phyloP scores from a whole-genome alignment of 2,329 filamentous ascomycete species.

The Emericellopsis atlantica region DNA sequence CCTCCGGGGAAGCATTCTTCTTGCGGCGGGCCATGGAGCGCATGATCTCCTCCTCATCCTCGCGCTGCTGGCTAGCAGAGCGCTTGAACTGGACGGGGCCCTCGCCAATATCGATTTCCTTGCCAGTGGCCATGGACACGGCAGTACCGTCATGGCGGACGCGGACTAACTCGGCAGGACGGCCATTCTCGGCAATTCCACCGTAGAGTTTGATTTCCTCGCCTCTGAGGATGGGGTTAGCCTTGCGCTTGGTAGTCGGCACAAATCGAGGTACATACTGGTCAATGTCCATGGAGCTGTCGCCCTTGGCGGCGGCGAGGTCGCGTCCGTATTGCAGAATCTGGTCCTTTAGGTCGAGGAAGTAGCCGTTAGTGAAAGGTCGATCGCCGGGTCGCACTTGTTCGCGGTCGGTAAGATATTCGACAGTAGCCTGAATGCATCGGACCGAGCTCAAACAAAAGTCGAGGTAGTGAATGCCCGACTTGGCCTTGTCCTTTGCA shows the following conservation, averaged over 20 bases:
- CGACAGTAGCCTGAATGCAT: slow-evolving; percentile 81
- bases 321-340: slow-evolving; percentile 81
- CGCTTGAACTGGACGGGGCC: slow-evolving; percentile 46
- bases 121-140: slow-evolving; percentile 63
- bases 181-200: slow-evolving; percentile 70
- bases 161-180: slow-evolving; percentile 72
- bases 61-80: slow-evolving; percentile 54
- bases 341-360: slow-evolving; percentile 91
- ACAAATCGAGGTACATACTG: slow-evolving; percentile 32
- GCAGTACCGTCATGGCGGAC: slow-evolving; percentile 69
- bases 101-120: slow-evolving; percentile 44
- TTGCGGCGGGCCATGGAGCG: slow-evolving; percentile 93
- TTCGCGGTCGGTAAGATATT: slow-evolving; percentile 75
- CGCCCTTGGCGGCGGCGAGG: slow-evolving; percentile 62
- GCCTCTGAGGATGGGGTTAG: slow-evolving; percentile 11
- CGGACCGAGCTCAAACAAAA: slow-evolving; percentile 87
- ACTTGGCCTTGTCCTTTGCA: slow-evolving; percentile 67
- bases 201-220: slow-evolving; percentile 73
- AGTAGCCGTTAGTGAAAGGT: slow-evolving; percentile 92
- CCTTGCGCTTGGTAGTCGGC: slow-evolving; percentile 8
- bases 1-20: slow-evolving; percentile 80
- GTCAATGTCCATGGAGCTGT: slow-evolving; percentile 46
- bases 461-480: slow-evolving; percentile 59
- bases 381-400: slow-evolving; percentile 74
- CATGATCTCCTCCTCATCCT: slow-evolving; percentile 71